Percentiles rank a stretch among this genome's conserved stretches.
Evolutionary conservation across 306 rosid species (phyloP).

Genomic region (Psophocarpus tetragonolobus): DNA sequence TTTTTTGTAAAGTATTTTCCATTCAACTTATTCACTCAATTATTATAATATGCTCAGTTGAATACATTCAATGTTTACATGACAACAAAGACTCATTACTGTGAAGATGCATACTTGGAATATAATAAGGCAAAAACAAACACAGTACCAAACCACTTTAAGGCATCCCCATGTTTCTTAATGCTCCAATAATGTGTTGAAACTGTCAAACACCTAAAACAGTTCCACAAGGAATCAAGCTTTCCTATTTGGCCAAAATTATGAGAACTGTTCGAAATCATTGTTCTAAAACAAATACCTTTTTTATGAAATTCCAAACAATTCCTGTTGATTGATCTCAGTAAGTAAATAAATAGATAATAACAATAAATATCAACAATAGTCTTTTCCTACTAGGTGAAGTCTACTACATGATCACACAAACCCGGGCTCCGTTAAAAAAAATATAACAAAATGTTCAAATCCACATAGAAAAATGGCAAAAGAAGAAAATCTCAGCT

Average conservation of each 20-base stretch:
- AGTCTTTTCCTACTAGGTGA: not conserved
- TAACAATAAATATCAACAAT: not conserved
- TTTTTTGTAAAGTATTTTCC: not conserved
- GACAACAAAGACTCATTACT: not conserved
- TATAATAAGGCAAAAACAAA: not conserved
- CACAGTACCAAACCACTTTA: slow-evolving; percentile 27
- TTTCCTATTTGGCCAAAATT: not conserved
- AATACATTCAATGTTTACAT: not conserved
- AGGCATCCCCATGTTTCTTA: slow-evolving; percentile 5
- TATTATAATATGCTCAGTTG: not conserved
- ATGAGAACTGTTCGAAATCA: not conserved
- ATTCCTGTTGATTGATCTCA: slow-evolving; percentile 21
- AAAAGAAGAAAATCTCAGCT: slow-evolving; percentile 18
- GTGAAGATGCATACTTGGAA: slow-evolving; percentile 21
- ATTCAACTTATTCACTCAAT: slow-evolving; percentile 1
- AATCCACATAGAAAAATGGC: not conserved
- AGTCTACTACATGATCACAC: not conserved
- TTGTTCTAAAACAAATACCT: not conserved
- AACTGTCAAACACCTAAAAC: not conserved
- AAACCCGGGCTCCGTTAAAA: not conserved
- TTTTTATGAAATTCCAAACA: not conserved
- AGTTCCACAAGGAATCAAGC: not conserved
- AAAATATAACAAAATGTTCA: not conserved
- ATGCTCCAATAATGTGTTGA: slow-evolving; percentile 26
- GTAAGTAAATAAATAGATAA: not conserved